Conservation (phyloP, 352 stramenopile species). For the Phytophthora agathidicida region DNA sequence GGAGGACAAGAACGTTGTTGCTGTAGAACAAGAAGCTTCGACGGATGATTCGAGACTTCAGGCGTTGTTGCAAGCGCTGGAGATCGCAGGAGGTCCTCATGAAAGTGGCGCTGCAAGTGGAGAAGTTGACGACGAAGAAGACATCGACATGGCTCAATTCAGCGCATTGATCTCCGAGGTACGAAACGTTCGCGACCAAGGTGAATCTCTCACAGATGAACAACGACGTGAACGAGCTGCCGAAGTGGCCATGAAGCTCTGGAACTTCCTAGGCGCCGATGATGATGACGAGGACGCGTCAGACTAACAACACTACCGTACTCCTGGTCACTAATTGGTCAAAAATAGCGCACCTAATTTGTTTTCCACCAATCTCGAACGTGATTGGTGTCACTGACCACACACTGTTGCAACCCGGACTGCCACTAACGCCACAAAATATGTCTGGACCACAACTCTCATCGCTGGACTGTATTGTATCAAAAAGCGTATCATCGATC, state of each 20-base stretch:
- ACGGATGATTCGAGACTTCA: constrained; percentile 48
- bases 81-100: constrained; percentile 36
- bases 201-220: constrained; percentile 57
- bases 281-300: constrained; percentile 42
- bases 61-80: constrained; percentile 49
- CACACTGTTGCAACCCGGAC: too few species aligned
- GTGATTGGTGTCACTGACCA: constrained; percentile 29
- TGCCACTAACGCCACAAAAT: too few species aligned
- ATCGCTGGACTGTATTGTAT: too few species aligned
- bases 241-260: constrained; percentile 81
- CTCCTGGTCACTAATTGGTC: constrained; percentile 25
- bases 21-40: neutral
- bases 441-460: too few species aligned
- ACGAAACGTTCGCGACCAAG: constrained; percentile 62
- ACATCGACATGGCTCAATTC: constrained; percentile 68
- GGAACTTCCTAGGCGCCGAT: constrained; percentile 61
- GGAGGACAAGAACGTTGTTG: constrained; percentile 7
- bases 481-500: too few species aligned
- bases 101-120: neutral
- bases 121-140: constrained; percentile 35
- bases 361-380: too few species aligned
- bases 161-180: constrained; percentile 70
- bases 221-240: constrained; percentile 70
- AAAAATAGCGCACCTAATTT: constrained; percentile 25
- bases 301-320: too few species aligned